Base-by-base conservation (phyloP, 2,329 filamentous ascomycete genomes). In the Epichloe glyceriae region DNA sequence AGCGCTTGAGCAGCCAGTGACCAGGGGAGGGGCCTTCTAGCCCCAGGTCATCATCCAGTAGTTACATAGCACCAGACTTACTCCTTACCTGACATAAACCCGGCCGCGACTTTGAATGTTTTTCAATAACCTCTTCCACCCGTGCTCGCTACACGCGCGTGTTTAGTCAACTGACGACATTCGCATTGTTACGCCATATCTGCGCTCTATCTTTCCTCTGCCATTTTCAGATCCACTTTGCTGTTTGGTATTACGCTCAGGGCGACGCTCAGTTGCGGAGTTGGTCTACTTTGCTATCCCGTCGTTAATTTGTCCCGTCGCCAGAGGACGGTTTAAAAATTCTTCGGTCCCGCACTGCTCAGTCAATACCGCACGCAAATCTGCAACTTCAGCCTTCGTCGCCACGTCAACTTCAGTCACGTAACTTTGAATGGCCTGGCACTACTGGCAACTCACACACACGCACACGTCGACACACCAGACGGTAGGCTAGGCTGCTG, bases 241-340 rank as follows among this genome's bases (percentile, higher is more conserved):
- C 33, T 47, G 35, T 6, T 19, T 39, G 34, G 19, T 12, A 38
- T 33, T 50, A 47, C 47, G 47, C 33, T 22, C 33, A 44, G 30
- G 39, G 26, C 26, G 26, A 11, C 26, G 7, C 49, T 41, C 47
- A 53, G 54, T 51, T 56, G 55, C 57, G 56, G 57, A 60, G 56
- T 56, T 54, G 54, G 54, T 56, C 53, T 52, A 58, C 54, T 54
- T 55, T 56, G 58, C 61, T 58, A 58, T 19, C 33, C 57, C 57
- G 55, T 63, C 60, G 58, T 61, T 56, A 55, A 58, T 58, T 60
- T 57, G 47, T 41, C 20, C 19, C 15, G 8, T 43, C 47, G 52
- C 50, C 50, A 51, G 54, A 48, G 59, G 51, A 51, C 45, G 58
- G 59, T 55, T 62, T 61, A 59, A 64, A 64, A 63, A 60, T 58